phyloP scores from a whole-genome alignment of 208 protist species.

The Wallacemonas sp. region DNA sequence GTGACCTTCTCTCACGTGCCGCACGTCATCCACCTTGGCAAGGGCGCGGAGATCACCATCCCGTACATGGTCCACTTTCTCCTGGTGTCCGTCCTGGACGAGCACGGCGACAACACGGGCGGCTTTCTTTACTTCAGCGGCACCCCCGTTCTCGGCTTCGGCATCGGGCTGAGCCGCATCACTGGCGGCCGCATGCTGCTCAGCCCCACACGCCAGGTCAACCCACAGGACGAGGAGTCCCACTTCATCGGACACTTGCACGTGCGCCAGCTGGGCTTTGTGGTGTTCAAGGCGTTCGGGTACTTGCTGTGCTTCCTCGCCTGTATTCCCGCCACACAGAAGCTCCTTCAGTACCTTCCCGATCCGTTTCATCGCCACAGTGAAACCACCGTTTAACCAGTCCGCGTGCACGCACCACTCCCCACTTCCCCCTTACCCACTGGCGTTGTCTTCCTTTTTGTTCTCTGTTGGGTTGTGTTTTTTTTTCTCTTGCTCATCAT shows the following conservation, averaged over 20 bases:
- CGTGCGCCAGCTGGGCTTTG: slow-evolving; percentile 77
- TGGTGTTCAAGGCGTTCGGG: slow-evolving; percentile 59
- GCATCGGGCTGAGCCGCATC: slow-evolving; percentile 60
- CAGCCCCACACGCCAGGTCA: slow-evolving; percentile 62
- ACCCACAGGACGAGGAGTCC: slow-evolving; percentile 59
- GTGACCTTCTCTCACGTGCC: slow-evolving; percentile 72
- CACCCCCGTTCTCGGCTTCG: slow-evolving; percentile 80
- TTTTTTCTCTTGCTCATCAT: no score
- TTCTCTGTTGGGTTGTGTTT: no score
- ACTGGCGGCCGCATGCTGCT: slow-evolving; percentile 67
- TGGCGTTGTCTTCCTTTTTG: no score
- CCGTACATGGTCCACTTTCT: slow-evolving; percentile 83
- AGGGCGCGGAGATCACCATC: slow-evolving; percentile 78
- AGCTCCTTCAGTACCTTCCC: slow-evolving; percentile 61
- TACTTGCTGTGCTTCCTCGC: slow-evolving; percentile 66
- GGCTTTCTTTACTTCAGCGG: slow-evolving; percentile 85
- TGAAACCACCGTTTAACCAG: slow-evolving; percentile 30
- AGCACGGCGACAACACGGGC: slow-evolving; percentile 76
- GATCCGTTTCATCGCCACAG: slow-evolving; percentile 82
- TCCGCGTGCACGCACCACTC: neutral
- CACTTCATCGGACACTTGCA: slow-evolving; percentile 81
- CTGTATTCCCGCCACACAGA: slow-evolving; percentile 71
- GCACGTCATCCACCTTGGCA: slow-evolving; percentile 76
- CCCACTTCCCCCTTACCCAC: no score
- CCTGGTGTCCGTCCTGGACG: slow-evolving; percentile 81